Evolutionary conservation across 306 rosid genomes (phyloP), one percentile per base, ranked within the genome.

Genomic region (Carpinus fangiana): DNA sequence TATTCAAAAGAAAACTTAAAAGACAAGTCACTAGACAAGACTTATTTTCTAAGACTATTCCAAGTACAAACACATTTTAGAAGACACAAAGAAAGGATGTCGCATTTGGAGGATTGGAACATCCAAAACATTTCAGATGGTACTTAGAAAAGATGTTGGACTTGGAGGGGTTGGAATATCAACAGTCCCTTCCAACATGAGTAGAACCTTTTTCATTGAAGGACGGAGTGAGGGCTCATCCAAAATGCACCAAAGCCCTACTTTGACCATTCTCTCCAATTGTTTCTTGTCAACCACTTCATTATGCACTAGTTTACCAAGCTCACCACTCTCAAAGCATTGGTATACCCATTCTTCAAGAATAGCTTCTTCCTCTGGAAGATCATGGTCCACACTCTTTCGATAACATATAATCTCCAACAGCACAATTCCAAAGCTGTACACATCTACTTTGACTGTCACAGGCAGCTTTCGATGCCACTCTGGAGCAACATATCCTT

Each of bases 401-500:
- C 86, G 59, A 45, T 76, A 18, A 43, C 72, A 66, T 51, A 78
- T 79, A 8, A 74, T 78, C 68, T 83, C 86, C 59, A 83, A 20
- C 7, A 83, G 21, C 53, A 83, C 73, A 47, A 83, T 69, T 21
- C 86, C 86, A 17, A 70, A 82, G 72, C 82, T 82, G n/a, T 73
- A 82, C 12, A 82, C 79, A 73, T 82, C 82, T 45, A 75, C 82
- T 59, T 82, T 78, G 23, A 60, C 57, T 0, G 82, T 78, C 9
- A 82, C 36, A 0, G 86, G 79, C 26, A 16, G 54, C 11, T 56
- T 77, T 13, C 50, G 60, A 38, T 72, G 79, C 86, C 86, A 74
- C 68, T 83, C 86, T 12, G 83, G 86, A 0, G 86, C 80, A 12
- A 83, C 80, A 46, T 83, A 79, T 38, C 83, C 83, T 23, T 41